These are phyloP conservation scores for Trichoderma oligosporum DNA, from an alignment of 2,329 filamentous ascomycete genomes.

Conservation along the genomic window DNA sequence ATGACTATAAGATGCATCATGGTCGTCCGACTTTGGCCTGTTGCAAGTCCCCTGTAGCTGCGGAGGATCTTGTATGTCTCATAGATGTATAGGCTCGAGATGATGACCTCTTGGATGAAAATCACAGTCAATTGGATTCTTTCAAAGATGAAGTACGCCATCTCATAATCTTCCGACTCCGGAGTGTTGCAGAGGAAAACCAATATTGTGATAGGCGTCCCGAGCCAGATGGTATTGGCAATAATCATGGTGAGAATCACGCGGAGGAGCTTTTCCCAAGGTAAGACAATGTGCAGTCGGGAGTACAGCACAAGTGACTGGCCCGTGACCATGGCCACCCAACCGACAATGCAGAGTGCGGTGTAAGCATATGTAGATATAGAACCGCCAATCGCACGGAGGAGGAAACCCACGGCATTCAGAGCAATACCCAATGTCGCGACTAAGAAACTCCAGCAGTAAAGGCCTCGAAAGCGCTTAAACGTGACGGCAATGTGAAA, in stretches of 20 bases:
- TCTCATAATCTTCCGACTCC: constrained; percentile 10
- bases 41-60: constrained; percentile 32
- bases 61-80: constrained; percentile 47
- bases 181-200: constrained; percentile 47
- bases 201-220: constrained; percentile 52
- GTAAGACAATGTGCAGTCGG: constrained; percentile 55
- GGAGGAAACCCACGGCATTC: constrained; percentile 29
- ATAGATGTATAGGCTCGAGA: constrained; percentile 50
- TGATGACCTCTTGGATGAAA: constrained; percentile 50
- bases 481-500: constrained; percentile 48
- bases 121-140: constrained; percentile 52
- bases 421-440: constrained; percentile 33
- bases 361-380: constrained; percentile 13
- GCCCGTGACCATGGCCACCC: constrained; percentile 52
- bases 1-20: constrained; percentile 38
- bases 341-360: constrained; percentile 23
- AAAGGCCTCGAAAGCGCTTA: constrained; percentile 34
- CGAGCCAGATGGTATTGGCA: constrained; percentile 48
- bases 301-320: constrained; percentile 60
- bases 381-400: constrained; percentile 25
- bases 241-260: constrained; percentile 56
- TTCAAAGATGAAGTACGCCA: constrained; percentile 43
- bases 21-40: constrained; percentile 17
- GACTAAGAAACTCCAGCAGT: constrained; percentile 39
- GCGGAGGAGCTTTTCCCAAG: constrained; percentile 45